A percentile compares a stretch with the other conserved stretches of the same genome.
Evolutionary conservation across 208 protist genomes (phyloP).

Genomic region (Lotmaria passim): DNA sequence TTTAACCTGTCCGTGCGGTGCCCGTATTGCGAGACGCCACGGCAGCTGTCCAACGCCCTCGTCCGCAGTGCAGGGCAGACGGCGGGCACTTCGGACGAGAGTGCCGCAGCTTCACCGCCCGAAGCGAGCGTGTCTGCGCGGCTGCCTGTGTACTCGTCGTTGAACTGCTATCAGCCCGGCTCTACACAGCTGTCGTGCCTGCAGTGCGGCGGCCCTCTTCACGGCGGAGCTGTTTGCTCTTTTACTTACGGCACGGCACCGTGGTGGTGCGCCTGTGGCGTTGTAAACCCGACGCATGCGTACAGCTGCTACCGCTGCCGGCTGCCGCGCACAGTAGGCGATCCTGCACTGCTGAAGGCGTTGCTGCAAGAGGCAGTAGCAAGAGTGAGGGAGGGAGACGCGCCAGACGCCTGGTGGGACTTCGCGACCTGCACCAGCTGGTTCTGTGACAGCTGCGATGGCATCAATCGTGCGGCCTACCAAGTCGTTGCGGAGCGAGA

Average conservation of each 20-base stretch:
- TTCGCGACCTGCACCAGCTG: constrained; percentile 64
- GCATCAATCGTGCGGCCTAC: constrained; percentile 67
- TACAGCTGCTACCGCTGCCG: constrained; percentile 71
- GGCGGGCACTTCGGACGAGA: not conserved
- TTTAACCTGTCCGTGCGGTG: constrained; percentile 61
- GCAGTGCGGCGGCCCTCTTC: constrained; percentile 48
- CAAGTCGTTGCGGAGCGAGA: constrained; percentile 32
- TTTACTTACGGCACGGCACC: not conserved
- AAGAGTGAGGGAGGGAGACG: not conserved
- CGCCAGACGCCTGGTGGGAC: constrained; percentile 39
- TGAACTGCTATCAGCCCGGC: constrained; percentile 52
- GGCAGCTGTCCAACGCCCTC: constrained; percentile 44
- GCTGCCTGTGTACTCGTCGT: constrained; percentile 35
- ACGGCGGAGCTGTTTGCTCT: constrained; percentile 44
- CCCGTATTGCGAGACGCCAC: constrained; percentile 34
- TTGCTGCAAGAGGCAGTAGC: too few relatives aligned
- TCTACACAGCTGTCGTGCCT: constrained; percentile 48
- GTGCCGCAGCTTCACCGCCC: not conserved
- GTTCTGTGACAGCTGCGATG: constrained; percentile 71
- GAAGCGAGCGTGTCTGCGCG: not conserved
- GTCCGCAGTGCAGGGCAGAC: constrained; percentile 41
- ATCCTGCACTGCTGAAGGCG: constrained; percentile 20
- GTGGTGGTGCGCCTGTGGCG: constrained; percentile 80
- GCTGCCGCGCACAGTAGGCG: constrained; percentile 47
- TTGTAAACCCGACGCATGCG: constrained; percentile 32